A percentile compares a stretch with the other conserved stretches of the same genome.
Conservation (phyloP, 345 rosid genomes). For the Psidium guajava region DNA sequence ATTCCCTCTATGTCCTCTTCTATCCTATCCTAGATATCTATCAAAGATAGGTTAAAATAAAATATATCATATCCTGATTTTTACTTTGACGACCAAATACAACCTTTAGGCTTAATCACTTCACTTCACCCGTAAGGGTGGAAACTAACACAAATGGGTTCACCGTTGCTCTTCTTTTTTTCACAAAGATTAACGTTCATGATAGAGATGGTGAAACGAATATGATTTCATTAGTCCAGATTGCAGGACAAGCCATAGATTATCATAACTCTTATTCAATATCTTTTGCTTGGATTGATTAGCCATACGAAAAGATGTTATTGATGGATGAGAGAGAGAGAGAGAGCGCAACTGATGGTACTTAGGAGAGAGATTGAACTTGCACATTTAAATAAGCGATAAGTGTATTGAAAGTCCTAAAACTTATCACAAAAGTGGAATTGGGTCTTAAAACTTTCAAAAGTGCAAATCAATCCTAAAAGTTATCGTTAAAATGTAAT, state of each 20-base stretch:
- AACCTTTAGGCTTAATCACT: not conserved
- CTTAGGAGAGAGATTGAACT: constrained; percentile 1
- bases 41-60: too few species aligned
- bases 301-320: not conserved
- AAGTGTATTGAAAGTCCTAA: not conserved
- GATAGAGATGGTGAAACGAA: not conserved
- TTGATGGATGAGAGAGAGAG: not conserved
- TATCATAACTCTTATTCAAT: too few species aligned
- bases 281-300: too few species aligned
- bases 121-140: not conserved
- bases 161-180: not conserved
- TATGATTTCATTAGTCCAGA: not conserved
- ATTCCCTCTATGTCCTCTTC: too few species aligned
- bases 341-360: not conserved
- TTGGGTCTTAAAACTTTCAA: too few species aligned
- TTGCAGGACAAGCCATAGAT: not conserved
- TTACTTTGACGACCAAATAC: too few species aligned
- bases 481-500: too few species aligned
- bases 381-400: not conserved
- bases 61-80: too few species aligned
- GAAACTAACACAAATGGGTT: not conserved
- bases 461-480: too few species aligned
- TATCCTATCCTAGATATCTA: too few species aligned
- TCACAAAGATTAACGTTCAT: not conserved
- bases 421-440: too few species aligned